These are phyloP conservation scores for Chamaecyparis obtusa DNA, from an alignment of 75 land plant species.

Conservation along the genomic window DNA sequence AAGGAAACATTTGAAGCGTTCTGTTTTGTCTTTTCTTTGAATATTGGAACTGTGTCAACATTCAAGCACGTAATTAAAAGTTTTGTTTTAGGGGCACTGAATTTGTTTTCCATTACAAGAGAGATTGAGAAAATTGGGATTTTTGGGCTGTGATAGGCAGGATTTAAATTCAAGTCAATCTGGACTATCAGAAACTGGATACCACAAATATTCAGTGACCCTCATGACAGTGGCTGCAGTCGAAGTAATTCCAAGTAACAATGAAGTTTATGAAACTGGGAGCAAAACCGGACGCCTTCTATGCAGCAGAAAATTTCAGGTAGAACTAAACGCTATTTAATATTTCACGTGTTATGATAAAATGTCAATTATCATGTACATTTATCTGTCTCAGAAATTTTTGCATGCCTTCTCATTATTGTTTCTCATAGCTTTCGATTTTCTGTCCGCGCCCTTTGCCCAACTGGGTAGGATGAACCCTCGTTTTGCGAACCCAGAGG, in stretches of 20 bases:
- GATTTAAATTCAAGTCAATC: neutral
- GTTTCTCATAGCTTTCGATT: neutral
- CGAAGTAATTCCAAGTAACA: slow-evolving; percentile 8
- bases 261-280: slow-evolving; percentile 98
- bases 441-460: neutral
- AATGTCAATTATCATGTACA: too few relatives aligned
- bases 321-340: neutral
- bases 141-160: slow-evolving; percentile 1
- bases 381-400: neutral
- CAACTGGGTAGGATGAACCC: neutral
- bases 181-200: neutral
- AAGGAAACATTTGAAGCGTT: neutral
- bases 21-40: neutral
- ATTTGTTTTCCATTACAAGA: neutral
- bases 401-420: neutral
- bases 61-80: neutral
- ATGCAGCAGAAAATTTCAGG: slow-evolving; percentile 73
- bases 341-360: neutral
- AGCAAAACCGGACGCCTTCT: slow-evolving; percentile 70
- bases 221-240: slow-evolving; percentile 11
- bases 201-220: neutral
- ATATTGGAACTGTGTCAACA: neutral
- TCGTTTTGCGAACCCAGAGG: neutral
- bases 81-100: neutral
- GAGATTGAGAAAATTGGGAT: neutral